phyloP scores from a whole-genome alignment of 2,329 filamentous ascomycete species.

The Acrodontium crateriforme region DNA sequence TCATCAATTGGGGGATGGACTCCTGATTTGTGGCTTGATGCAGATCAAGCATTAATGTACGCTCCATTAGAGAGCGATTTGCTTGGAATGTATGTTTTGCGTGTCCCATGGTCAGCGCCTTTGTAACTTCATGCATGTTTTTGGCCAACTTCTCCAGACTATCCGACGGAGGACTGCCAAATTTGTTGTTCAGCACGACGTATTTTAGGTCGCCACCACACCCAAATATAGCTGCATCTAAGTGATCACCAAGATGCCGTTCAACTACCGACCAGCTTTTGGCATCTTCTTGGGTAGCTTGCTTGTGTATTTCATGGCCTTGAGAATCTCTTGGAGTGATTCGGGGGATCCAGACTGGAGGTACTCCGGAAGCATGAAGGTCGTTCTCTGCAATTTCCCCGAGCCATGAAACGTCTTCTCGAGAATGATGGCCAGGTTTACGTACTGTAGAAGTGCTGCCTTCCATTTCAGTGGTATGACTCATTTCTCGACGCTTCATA shows the following conservation, averaged over 20 bases:
- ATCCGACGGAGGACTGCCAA: conserved; percentile 2
- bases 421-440: conserved; percentile 2
- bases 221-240: conserved; percentile 29
- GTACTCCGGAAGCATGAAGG: too few relatives aligned
- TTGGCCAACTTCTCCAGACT: too few relatives aligned
- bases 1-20: conserved; percentile 22
- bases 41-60: too few relatives aligned
- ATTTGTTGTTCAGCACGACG: too few relatives aligned
- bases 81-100: conserved; percentile 15
- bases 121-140: too few relatives aligned
- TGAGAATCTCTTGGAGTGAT: background rate
- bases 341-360: too few relatives aligned
- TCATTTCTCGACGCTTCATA: conserved; percentile 14
- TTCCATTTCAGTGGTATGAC: too few relatives aligned
- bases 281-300: background rate
- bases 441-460: too few relatives aligned
- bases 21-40: conserved; percentile 14
- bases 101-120: conserved; percentile 9
- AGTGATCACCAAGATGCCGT: conserved; percentile 22
- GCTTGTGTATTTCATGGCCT: background rate
- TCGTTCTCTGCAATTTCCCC: too few relatives aligned
- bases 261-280: background rate
- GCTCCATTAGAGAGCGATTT: too few relatives aligned
- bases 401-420: too few relatives aligned
- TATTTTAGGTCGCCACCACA: conserved; percentile 24